Evolutionary conservation across 2,329 filamentous ascomycete species (phyloP), one percentile per base, ranked within the genome.

Genomic region (Metarhizium guizhouense): DNA sequence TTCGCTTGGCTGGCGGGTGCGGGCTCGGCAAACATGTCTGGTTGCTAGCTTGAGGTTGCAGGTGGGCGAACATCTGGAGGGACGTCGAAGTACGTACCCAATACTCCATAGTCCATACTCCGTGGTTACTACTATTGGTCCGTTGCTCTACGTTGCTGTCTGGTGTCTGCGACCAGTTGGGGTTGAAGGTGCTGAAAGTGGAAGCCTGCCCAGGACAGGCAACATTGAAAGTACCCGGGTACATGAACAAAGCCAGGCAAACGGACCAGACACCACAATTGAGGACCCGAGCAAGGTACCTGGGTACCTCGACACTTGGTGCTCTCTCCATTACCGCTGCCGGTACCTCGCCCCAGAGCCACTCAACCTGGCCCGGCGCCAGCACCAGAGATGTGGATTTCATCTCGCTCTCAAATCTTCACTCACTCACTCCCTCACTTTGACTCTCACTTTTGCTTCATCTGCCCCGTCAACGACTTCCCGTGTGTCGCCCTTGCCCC

Each of bases 341-440:
- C 54, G 55, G 56, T 51, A 57, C 57, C 57, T 54, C 54, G 48
- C 56, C 55, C 57, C 56, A 32, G 38, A 40, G 38, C 38, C 14
- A 40, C 38, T 16, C 29, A 18, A 20, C 47, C 20, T 18, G 47
- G 18, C 20, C 47, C 16, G 14, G 18, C 16, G 11, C 49, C n/a
- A 18, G 49, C n/a, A 5, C 49, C 53, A 51, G 58, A 56, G 59
- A 56, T 57, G 57, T 58, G 59, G 60, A 61, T 60, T 63, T 61
- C 59, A 62, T 61, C 59, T 63, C 59, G 55, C 60, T 61, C 60
- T 62, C 59, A 58, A 62, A 62, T 64, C 63, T 64, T 64, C 60
- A 62, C 56, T 61, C 58, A 58, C 57, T 56, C 57, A 54, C 55
- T 59, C 53, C 51, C 56, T 59, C 56, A 56, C 45, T 57, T 57